These are phyloP conservation scores for Ogataea salicorniae DNA, from an alignment of 805 yeast species.

Conservation along the genomic window DNA sequence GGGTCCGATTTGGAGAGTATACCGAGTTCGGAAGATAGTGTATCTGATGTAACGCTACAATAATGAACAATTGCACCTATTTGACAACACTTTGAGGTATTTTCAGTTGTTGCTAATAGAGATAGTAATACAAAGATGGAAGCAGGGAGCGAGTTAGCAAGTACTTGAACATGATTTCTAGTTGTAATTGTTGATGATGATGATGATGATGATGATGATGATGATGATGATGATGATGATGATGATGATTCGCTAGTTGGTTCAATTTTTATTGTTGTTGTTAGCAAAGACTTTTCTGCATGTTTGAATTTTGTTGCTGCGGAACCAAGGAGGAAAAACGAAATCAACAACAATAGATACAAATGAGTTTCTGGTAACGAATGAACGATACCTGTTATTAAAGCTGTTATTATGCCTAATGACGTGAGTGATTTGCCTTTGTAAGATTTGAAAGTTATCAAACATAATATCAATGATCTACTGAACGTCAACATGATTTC, in stretches of 20 bases:
- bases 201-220: no score
- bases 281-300: neutral
- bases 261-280: neutral
- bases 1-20: conserved; percentile 5
- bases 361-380: conserved; percentile 1
- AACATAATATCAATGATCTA: neutral
- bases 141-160: neutral
- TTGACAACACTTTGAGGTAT: neutral
- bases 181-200: neutral
- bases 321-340: conserved; percentile 6
- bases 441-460: conserved; percentile 3
- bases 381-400: conserved; percentile 9
- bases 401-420: conserved; percentile 6
- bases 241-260: neutral
- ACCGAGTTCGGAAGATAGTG: conserved; percentile 11
- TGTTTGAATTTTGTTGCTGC: conserved; percentile 9
- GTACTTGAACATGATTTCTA: neutral
- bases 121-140: neutral
- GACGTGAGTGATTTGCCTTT: conserved; percentile 4
- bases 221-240: no score
- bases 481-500: neutral
- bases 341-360: conserved; percentile 5
- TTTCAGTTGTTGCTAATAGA: neutral
- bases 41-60: conserved; percentile 12
- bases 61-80: conserved; percentile 1